phyloP scores from a whole-genome alignment of 164 flowering plant species.

The Sextonia rubra region DNA sequence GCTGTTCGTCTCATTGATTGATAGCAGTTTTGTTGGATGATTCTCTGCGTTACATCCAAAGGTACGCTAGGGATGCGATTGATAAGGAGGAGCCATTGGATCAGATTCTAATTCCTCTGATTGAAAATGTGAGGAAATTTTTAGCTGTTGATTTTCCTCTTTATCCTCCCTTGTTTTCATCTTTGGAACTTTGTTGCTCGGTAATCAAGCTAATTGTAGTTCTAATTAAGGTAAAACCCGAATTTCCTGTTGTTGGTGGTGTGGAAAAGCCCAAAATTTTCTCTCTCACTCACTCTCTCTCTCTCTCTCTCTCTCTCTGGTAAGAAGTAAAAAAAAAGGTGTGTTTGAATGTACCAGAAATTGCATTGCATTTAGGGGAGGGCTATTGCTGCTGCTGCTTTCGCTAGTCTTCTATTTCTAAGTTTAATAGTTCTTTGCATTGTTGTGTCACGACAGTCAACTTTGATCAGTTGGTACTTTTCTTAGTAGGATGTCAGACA shows the following conservation, averaged over 20 bases:
- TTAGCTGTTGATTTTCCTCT: neutral
- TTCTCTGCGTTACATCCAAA: conserved; percentile 47
- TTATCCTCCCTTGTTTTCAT: neutral
- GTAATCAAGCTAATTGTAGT: too few species aligned
- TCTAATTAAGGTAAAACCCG: too few species aligned
- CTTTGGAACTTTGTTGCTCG: neutral
- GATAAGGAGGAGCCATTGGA: conserved; percentile 42
- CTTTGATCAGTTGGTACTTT: neutral
- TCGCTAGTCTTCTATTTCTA: neutral
- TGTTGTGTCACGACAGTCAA: neutral
- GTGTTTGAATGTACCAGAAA: too few species aligned
- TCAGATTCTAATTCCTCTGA: conserved; percentile 55
- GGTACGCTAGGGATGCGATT: conserved; percentile 46
- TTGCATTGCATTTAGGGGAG: too few species aligned
- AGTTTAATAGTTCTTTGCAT: neutral
- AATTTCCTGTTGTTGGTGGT: neutral
- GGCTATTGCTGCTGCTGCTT: too few species aligned
- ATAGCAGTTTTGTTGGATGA: conserved; percentile 57
- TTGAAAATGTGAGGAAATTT: conserved; percentile 40
- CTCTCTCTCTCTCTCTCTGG: too few species aligned
- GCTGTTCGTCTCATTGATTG: neutral
- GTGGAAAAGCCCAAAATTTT: neutral
- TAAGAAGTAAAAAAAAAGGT: too few species aligned
- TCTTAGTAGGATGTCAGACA: neutral
- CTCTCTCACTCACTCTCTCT: too few species aligned